phyloP scores from a whole-genome alignment of 345 rosid species.

The Citrus sinensis region DNA sequence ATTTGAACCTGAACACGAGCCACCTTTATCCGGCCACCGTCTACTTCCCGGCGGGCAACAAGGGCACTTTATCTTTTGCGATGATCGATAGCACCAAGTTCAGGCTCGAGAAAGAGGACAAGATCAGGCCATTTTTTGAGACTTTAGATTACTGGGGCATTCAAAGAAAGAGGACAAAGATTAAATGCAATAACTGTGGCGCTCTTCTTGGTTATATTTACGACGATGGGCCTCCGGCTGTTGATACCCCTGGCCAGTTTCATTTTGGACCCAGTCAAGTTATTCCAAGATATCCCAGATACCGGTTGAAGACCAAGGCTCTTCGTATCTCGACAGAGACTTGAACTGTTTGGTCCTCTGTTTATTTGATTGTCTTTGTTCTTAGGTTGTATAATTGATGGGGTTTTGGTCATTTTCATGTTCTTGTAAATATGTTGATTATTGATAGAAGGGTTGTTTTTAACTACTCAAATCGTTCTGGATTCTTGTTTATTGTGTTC shows the following conservation, averaged over 20 bases:
- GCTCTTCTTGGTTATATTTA: constrained; percentile 58
- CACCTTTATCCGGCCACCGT: constrained; percentile 64
- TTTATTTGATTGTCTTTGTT: not conserved
- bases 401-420: not conserved
- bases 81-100: constrained; percentile 62
- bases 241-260: constrained; percentile 59
- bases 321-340: constrained; percentile 53
- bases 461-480: not conserved
- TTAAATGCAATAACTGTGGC: constrained; percentile 61
- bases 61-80: constrained; percentile 72
- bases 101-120: constrained; percentile 77
- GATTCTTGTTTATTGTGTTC: not conserved
- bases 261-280: constrained; percentile 88
- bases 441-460: not conserved
- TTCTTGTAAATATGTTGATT: not conserved
- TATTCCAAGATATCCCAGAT: constrained; percentile 72
- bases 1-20: constrained; percentile 56
- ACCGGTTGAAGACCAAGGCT: constrained; percentile 70
- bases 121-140: constrained; percentile 79
- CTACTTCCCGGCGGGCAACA: constrained; percentile 97
- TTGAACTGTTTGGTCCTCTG: constrained; percentile 24
- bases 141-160: constrained; percentile 87
- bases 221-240: constrained; percentile 84
- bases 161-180: constrained; percentile 69
- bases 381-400: not conserved